Evolutionary conservation across 768 basidiomycete genomes (phyloP), one percentile per base, ranked within the genome.

Genomic region (Tulasnella sp.): DNA sequence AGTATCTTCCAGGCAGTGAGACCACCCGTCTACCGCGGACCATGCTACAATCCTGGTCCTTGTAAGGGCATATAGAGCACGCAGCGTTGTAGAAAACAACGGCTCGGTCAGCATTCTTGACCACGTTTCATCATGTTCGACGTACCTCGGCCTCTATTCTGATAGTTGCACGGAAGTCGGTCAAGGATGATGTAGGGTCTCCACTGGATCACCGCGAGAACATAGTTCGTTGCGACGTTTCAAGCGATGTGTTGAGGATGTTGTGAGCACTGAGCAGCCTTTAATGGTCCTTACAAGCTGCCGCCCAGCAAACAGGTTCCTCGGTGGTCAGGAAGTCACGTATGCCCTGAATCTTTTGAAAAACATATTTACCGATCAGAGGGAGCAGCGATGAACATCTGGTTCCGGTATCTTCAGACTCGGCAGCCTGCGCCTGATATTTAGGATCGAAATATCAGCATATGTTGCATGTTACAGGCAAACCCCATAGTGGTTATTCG

Each of bases 331-430:
- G 9, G 13, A 42, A 76, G 75, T 0, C 84, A 83, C 70, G 84
- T 78, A 80, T 82, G 85, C 64, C 83, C 86, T 7, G 88, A 89
- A 68, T 78, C 87, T 66, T 82, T 80, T 71, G 91, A 91, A 91
- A 86, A 90, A 93, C 65, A 86, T 90, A 93, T 65, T 85, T 75
- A 15, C 75, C 70, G 88, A 90, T 75, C 88, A 93, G 15, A 91
- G 90, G 75, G 86, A 93, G 76, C 88, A 89, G 8, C 84, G 83
- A 89, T 92, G 11, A 0, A 24, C 5, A 5, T 9, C 17, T 26
- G 30, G 49, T 11, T 13, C 13, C 42, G 19, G 13, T 13, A 30
- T 30, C n/a, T n/a, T n/a, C n/a, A n/a, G n/a, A n/a, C n/a, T n/a
- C n/a, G n/a, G n/a, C n/a, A n/a, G n/a, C n/a, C n/a, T n/a, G n/a